Conservation (phyloP, 1,284 basidiomycete species). For the Entoloma clypeatum region DNA sequence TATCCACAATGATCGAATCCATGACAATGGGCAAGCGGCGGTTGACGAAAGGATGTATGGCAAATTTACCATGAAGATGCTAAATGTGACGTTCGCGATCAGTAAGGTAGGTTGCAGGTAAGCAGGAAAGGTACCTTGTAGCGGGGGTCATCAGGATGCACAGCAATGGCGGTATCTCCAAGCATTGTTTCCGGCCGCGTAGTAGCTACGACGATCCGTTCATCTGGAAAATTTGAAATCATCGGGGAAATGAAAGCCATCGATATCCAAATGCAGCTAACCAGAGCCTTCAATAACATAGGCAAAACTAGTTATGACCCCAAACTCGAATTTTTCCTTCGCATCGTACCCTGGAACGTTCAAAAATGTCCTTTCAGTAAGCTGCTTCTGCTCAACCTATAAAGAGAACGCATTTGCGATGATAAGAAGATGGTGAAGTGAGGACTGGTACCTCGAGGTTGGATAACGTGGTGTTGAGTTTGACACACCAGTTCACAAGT, state of each 20-base stretch:
- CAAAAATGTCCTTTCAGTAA: slow-evolving; percentile 86
- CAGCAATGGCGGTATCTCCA: slow-evolving; percentile 96
- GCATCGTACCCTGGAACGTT: slow-evolving; percentile 92
- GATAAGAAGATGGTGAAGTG: background rate
- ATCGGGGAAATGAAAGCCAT: background rate
- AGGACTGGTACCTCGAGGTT: slow-evolving; percentile 76
- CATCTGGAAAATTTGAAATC: slow-evolving; percentile 49
- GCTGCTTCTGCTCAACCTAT: slow-evolving; percentile 90
- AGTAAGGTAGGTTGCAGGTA: background rate
- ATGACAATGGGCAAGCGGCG: slow-evolving; percentile 88
- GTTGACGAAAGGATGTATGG: slow-evolving; percentile 80
- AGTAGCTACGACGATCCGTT: slow-evolving; percentile 92
- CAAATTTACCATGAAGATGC: slow-evolving; percentile 95
- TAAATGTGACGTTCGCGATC: slow-evolving; percentile 21
- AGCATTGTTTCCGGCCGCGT: slow-evolving; percentile 99
- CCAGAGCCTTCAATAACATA: slow-evolving; percentile 88
- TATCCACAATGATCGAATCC: slow-evolving; percentile 88
- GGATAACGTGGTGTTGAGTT: slow-evolving; percentile 93
- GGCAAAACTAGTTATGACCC: slow-evolving; percentile 93
- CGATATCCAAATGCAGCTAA: slow-evolving; percentile 25
- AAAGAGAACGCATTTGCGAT: background rate
- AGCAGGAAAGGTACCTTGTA: slow-evolving; percentile 56
- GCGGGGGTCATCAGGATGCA: slow-evolving; percentile 92
- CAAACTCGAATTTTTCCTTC: slow-evolving; percentile 97
- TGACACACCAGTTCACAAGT: slow-evolving; percentile 98